Evolutionary conservation across 2,329 filamentous ascomycete genomes (phyloP).

Genomic region (Dothiorella sarmentorum): DNA sequence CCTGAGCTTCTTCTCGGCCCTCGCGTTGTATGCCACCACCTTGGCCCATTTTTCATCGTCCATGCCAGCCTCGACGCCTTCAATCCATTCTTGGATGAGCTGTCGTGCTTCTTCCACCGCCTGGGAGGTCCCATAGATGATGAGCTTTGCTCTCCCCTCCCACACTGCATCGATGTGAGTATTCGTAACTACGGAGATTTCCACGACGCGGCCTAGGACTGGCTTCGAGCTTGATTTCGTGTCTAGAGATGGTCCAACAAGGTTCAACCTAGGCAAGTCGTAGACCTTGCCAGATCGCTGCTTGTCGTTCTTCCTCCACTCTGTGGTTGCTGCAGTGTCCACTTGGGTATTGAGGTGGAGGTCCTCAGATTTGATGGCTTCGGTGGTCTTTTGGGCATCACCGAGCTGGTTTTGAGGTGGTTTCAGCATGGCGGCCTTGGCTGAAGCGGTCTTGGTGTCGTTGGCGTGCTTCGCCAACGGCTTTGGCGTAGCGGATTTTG

Average conservation of each 20-base stretch:
- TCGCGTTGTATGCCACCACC: background rate
- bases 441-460: no score
- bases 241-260: background rate
- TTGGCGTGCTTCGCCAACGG: no score
- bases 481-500: no score
- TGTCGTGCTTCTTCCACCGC: background rate
- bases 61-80: background rate
- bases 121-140: background rate
- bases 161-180: background rate
- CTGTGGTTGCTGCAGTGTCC: no score
- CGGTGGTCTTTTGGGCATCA: no score
- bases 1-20: background rate
- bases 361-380: no score
- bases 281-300: no score
- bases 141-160: background rate
- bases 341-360: no score
- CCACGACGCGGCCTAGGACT: background rate
- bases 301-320: no score
- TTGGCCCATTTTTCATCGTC: background rate
- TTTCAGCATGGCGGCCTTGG: no score
- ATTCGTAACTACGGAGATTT: background rate
- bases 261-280: no score
- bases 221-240: background rate
- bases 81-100: background rate
- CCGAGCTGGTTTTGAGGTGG: no score